phyloP scores from a whole-genome alignment of 164 flowering plant species.

The Dillenia suffruticosa region DNA sequence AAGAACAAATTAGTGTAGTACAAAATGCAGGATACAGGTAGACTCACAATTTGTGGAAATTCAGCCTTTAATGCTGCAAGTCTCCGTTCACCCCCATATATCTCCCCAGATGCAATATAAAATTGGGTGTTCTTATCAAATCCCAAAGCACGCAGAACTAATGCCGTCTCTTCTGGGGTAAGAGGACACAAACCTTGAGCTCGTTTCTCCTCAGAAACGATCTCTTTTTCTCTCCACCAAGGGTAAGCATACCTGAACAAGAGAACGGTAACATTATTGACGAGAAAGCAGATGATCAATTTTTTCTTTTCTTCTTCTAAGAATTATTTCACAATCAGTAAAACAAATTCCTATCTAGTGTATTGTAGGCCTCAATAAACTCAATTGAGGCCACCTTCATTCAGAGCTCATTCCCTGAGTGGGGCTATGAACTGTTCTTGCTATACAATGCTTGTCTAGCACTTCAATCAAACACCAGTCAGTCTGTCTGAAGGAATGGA shows the following conservation, averaged over 20 bases:
- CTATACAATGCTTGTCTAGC: no score
- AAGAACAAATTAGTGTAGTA: neutral
- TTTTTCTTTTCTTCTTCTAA: no score
- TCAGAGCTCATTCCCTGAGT: no score
- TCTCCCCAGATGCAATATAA: conserved; percentile 98
- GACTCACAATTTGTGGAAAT: conserved; percentile 82
- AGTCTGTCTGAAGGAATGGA: no score
- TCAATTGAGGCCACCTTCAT: no score
- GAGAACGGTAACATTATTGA: neutral
- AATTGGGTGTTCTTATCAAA: conserved; percentile 70
- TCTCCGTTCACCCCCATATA: conserved; percentile 83
- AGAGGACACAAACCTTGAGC: conserved; percentile 90
- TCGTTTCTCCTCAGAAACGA: conserved; percentile 77
- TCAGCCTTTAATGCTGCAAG: conserved; percentile 64
- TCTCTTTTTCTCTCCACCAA: conserved; percentile 99
- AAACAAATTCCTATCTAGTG: no score
- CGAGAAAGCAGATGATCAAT: no score
- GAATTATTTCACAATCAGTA: no score
- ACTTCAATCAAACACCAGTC: no score
- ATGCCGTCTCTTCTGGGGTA: conserved; percentile 86
- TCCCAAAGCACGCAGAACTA: conserved; percentile 75
- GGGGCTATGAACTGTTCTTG: no score
- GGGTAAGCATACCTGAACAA: conserved; percentile 81
- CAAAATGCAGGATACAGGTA: conserved; percentile 3
- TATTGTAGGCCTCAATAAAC: no score